A percentile compares a stretch with the other conserved stretches of the same genome.
Evolutionary conservation across 108 stramenopile genomes (phyloP).

Genomic region (Nitzschia sp.): DNA sequence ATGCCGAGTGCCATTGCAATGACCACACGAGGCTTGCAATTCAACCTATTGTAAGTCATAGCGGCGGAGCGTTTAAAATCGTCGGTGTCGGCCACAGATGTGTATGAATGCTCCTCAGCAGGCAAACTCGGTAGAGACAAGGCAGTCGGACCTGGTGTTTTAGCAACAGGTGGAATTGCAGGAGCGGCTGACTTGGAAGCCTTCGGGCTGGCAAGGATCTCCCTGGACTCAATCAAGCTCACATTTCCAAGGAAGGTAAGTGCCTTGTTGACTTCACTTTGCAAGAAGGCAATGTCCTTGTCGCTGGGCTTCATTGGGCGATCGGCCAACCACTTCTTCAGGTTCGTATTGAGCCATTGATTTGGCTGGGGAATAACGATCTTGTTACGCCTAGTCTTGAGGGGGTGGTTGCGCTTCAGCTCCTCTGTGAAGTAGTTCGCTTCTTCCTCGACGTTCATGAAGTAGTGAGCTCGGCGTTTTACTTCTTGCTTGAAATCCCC

Average conservation of each 20-base stretch:
- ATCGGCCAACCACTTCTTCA: slow-evolving; percentile 35
- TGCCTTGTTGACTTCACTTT: slow-evolving; percentile 25
- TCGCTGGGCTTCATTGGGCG: slow-evolving; percentile 30
- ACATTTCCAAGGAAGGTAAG: slow-evolving; percentile 20
- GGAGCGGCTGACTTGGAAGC: slow-evolving; percentile 11
- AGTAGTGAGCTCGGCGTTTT: slow-evolving; percentile 32
- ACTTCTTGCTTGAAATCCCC: slow-evolving; percentile 37
- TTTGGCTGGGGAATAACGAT: slow-evolving; percentile 37
- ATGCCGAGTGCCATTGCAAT: slow-evolving; percentile 31
- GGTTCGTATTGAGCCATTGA: slow-evolving; percentile 35
- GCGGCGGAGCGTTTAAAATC: slow-evolving; percentile 34
- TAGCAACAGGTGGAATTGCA: slow-evolving; percentile 4
- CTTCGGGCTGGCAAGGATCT: slow-evolving; percentile 9
- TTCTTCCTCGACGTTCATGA: slow-evolving; percentile 32
- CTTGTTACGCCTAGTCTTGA: slow-evolving; percentile 36
- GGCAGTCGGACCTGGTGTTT: neutral
- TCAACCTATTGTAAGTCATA: slow-evolving; percentile 9
- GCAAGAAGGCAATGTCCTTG: slow-evolving; percentile 22
- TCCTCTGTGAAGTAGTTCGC: slow-evolving; percentile 30
- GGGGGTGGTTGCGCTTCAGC: slow-evolving; percentile 29
- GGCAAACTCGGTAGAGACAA: neutral
- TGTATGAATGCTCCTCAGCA: slow-evolving; percentile 12
- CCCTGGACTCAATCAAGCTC: slow-evolving; percentile 9
- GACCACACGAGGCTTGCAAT: slow-evolving; percentile 20
- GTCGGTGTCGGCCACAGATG: slow-evolving; percentile 16